A percentile compares a stretch with the other conserved stretches of the same genome.
Evolutionary conservation across 306 rosid genomes (phyloP).

Genomic region (Lathyrus oleraceus): DNA sequence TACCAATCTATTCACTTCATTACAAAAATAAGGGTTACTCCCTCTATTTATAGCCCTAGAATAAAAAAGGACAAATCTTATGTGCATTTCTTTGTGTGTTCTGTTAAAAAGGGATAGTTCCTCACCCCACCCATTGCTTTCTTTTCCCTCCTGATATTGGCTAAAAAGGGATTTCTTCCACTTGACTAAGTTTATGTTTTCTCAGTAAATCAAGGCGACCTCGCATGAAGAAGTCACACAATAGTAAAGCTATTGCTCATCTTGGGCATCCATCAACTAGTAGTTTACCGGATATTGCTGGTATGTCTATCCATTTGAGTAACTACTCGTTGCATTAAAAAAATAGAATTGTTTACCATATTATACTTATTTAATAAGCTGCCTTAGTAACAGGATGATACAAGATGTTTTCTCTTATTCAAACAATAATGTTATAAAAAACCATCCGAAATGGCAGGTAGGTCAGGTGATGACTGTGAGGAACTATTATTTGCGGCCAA

Average conservation of each 20-base stretch:
- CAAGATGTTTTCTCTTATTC: not conserved
- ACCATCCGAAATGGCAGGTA: slow-evolving; percentile 55
- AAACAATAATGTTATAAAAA: slow-evolving; percentile 15
- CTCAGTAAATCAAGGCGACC: slow-evolving; percentile 82
- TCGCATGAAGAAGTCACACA: slow-evolving; percentile 67
- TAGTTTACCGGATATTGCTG: slow-evolving; percentile 59
- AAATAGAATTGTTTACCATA: slow-evolving; percentile 21
- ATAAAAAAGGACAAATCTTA: too few species aligned
- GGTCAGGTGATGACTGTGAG: slow-evolving; percentile 66
- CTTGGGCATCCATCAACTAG: slow-evolving; percentile 52
- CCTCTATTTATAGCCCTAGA: too few species aligned
- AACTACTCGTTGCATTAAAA: slow-evolving; percentile 21
- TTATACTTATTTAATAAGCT: slow-evolving; percentile 10
- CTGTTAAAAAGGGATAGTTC: too few species aligned
- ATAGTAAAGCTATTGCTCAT: slow-evolving; percentile 62
- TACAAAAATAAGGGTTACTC: too few species aligned
- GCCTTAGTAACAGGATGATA: not conserved
- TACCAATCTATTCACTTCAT: too few species aligned
- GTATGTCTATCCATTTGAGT: slow-evolving; percentile 41
- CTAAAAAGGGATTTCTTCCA: not conserved
- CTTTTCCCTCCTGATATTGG: too few species aligned
- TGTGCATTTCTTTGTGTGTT: too few species aligned
- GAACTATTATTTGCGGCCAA: slow-evolving; percentile 75
- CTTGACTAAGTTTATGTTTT: slow-evolving; percentile 27
- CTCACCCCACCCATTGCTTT: too few species aligned